Percentiles rank a stretch among this genome's conserved stretches.
Evolutionary conservation across 1,139 yeast genomes (phyloP).

Genomic region (Pichia sp.): DNA sequence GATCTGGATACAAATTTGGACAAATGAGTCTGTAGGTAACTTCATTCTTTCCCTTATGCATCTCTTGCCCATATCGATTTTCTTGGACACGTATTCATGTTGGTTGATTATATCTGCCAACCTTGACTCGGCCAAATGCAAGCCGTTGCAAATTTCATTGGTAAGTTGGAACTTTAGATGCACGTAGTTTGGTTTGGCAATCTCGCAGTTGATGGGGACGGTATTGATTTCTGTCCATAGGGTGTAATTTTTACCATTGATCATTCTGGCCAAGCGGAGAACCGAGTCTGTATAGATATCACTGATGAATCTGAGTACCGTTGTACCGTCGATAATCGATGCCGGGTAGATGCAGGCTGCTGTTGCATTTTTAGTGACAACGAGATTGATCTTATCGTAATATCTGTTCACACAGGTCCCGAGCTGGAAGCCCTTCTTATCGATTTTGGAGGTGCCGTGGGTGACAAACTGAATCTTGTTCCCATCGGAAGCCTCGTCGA

Average conservation of each 20-base stretch:
- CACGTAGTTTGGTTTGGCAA: conserved; percentile 40
- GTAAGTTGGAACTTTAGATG: conserved; percentile 50
- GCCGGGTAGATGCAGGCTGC: conserved; percentile 78
- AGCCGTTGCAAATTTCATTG: conserved; percentile 40
- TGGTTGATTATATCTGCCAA: conserved; percentile 71
- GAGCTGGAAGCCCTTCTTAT: conserved; percentile 54
- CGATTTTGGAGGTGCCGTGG: conserved; percentile 60
- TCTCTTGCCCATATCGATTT: conserved; percentile 39
- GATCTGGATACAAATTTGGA: conserved; percentile 65
- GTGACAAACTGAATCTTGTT: conserved; percentile 50
- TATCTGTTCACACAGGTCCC: conserved; percentile 78
- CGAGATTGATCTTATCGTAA: conserved; percentile 71
- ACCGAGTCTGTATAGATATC: conserved; percentile 75
- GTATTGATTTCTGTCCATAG: conserved; percentile 45
- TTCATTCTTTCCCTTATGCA: conserved; percentile 47
- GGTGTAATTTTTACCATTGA: conserved; percentile 67
- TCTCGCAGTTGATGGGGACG: conserved; percentile 34
- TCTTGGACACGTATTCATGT: conserved; percentile 47
- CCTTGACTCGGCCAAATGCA: conserved; percentile 71
- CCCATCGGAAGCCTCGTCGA: conserved; percentile 40
- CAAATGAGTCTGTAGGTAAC: conserved; percentile 59
- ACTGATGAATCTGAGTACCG: conserved; percentile 65
- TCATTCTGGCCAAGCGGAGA: conserved; percentile 63
- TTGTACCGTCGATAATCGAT: conserved; percentile 74
- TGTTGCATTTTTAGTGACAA: conserved; percentile 63